Percentiles rank a stretch among this genome's conserved stretches.
Conservation (phyloP, 192 early-diverging fungal species). For the Coemansia guatemalensis region DNA sequence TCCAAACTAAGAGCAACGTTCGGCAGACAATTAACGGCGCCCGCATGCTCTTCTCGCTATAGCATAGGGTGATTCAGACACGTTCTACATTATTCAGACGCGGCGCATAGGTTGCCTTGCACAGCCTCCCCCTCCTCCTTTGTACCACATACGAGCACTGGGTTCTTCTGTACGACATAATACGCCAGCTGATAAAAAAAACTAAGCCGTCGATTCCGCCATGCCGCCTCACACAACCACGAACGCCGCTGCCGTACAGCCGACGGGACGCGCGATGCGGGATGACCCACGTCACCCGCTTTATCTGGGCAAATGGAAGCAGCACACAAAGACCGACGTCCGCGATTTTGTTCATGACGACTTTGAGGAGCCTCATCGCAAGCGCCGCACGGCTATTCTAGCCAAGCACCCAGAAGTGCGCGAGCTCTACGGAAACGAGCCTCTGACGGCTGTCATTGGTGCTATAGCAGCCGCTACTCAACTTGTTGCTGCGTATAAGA, state of each 20-base stretch:
- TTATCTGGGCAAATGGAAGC: slow-evolving; percentile 79
- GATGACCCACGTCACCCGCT: slow-evolving; percentile 66
- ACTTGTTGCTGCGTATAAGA: slow-evolving; percentile 72
- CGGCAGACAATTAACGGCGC: no score
- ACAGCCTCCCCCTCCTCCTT: background rate
- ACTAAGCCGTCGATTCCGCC: background rate
- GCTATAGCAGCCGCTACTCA: slow-evolving; percentile 63
- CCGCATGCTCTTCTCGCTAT: no score
- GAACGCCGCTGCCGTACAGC: slow-evolving; percentile 10
- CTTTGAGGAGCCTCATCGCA: slow-evolving; percentile 93
- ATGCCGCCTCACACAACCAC: slow-evolving; percentile 41
- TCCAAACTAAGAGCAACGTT: no score
- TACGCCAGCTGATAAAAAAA: background rate
- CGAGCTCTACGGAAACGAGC: slow-evolving; percentile 79
- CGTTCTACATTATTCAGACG: no score
- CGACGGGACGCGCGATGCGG: slow-evolving; percentile 11
- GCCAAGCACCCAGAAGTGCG: slow-evolving; percentile 85
- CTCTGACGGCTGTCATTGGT: slow-evolving; percentile 72
- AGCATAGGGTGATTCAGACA: no score
- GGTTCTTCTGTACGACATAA: slow-evolving; percentile 5
- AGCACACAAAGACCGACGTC: slow-evolving; percentile 63
- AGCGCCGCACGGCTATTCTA: slow-evolving; percentile 85
- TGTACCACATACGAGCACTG: background rate
- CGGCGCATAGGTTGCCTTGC: background rate
- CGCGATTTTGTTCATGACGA: slow-evolving; percentile 76